phyloP scores from a whole-genome alignment of 148 eudicot genomes.

The Linanthus parryae region DNA sequence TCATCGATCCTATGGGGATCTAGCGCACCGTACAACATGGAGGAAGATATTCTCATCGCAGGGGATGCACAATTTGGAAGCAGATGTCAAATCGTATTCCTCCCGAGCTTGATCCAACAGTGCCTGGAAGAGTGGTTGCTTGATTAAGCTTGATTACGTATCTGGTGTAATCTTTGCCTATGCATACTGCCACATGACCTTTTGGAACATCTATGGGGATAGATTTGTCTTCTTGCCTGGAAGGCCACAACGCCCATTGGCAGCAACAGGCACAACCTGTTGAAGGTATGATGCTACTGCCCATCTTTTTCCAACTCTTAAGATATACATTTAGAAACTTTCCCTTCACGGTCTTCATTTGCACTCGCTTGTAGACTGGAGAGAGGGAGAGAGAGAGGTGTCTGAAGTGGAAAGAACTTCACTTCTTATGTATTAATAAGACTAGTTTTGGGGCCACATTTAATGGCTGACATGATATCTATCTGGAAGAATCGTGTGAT shows the following conservation, averaged over 20 bases:
- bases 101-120: conserved; percentile 80
- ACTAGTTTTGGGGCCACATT: no score
- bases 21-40: conserved; percentile 54
- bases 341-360: conserved; percentile 18
- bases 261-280: conserved; percentile 19
- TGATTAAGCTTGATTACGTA: conserved; percentile 63
- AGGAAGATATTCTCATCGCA: conserved; percentile 70
- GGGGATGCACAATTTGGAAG: conserved; percentile 70
- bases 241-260: conserved; percentile 33
- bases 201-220: conserved; percentile 86
- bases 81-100: conserved; percentile 46
- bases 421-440: no score
- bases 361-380: not conserved
- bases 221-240: conserved; percentile 13
- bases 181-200: conserved; percentile 87
- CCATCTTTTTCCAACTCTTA: conserved; percentile 37
- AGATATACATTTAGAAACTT: conserved; percentile 29
- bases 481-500: no score
- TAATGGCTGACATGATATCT: no score
- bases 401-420: no score
- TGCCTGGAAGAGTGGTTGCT: conserved; percentile 65
- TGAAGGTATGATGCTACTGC: conserved; percentile 22
- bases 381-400: not conserved
- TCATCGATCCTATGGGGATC: conserved; percentile 26
- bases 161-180: conserved; percentile 62